These are phyloP conservation scores for Tardiomyces depauwii DNA, from an alignment of 1,139 yeast genomes.

Conservation along the genomic window DNA sequence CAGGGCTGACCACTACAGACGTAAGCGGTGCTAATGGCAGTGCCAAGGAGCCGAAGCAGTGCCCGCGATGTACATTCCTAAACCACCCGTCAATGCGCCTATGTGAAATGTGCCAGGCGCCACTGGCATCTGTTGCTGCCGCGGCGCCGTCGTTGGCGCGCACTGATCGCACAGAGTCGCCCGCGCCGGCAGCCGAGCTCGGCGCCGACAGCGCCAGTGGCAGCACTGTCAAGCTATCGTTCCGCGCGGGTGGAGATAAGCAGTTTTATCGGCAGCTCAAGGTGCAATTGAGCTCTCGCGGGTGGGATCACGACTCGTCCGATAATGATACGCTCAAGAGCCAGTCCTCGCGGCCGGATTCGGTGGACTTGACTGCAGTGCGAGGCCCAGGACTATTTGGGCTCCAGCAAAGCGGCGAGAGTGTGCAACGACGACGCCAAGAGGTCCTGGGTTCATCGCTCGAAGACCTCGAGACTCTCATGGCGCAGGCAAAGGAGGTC, in stretches of 20 bases:
- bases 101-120: slow-evolving; percentile 84
- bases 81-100: slow-evolving; percentile 68
- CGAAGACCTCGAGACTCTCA: slow-evolving; percentile 65
- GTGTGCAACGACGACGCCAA: slow-evolving; percentile 49
- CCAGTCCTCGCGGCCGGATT: neutral
- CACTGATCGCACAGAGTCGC: slow-evolving; percentile 11
- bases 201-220: neutral
- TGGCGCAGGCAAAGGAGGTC: slow-evolving; percentile 69
- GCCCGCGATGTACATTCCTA: slow-evolving; percentile 75
- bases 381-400: slow-evolving; percentile 52
- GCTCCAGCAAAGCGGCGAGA: slow-evolving; percentile 49
- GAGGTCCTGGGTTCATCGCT: slow-evolving; percentile 55
- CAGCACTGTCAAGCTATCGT: neutral
- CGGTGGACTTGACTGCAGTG: too few species aligned
- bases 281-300: neutral
- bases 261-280: neutral
- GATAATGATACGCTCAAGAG: neutral
- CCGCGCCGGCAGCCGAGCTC: slow-evolving; percentile 3
- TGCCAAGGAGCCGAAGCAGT: slow-evolving; percentile 26
- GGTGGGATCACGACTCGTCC: neutral
- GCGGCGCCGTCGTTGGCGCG: slow-evolving; percentile 13
- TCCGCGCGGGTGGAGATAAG: neutral
- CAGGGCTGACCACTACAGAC: too few species aligned
- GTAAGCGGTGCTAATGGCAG: neutral
- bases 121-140: slow-evolving; percentile 29